Percentiles rank a stretch among this genome's conserved stretches.
Conservation (phyloP, 345 rosid species). For the Eucalyptus guilfoylei region DNA sequence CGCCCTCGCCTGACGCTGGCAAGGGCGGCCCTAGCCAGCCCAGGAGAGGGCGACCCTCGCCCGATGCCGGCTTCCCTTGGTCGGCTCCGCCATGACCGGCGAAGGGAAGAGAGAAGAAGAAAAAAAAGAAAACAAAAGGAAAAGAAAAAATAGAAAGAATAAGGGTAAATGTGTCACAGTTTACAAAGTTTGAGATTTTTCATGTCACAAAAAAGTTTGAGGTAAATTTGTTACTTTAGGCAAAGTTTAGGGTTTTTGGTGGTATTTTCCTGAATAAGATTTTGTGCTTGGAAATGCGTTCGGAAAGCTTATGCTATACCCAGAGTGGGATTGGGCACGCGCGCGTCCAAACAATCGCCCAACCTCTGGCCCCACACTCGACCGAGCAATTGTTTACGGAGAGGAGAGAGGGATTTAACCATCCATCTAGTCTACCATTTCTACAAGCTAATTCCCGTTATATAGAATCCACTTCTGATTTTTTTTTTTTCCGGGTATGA, state of each 20-base stretch:
- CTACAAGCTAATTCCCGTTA: background rate
- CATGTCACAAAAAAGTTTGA: accelerated
- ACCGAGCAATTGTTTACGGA: too few relatives aligned
- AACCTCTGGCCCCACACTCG: background rate
- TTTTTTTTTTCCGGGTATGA: background rate
- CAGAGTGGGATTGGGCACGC: background rate
- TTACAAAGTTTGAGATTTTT: accelerated
- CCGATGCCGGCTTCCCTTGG: accelerated
- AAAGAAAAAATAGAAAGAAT: accelerated
- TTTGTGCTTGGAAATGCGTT: background rate
- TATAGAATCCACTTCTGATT: background rate
- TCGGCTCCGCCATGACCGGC: accelerated
- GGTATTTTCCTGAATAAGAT: accelerated
- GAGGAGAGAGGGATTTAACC: too few relatives aligned
- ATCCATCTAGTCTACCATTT: background rate
- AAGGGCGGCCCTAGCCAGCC: too few relatives aligned
- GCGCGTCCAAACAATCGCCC: background rate
- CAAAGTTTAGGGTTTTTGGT: accelerated
- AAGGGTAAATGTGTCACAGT: accelerated
- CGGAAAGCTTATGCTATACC: background rate
- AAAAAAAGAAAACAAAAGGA: too few relatives aligned
- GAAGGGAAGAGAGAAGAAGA: accelerated
- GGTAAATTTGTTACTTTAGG: accelerated
- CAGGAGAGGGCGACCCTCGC: accelerated
- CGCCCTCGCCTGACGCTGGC: accelerated